Conservation (phyloP, 2,329 filamentous ascomycete species). For the Fusarium sp. region DNA sequence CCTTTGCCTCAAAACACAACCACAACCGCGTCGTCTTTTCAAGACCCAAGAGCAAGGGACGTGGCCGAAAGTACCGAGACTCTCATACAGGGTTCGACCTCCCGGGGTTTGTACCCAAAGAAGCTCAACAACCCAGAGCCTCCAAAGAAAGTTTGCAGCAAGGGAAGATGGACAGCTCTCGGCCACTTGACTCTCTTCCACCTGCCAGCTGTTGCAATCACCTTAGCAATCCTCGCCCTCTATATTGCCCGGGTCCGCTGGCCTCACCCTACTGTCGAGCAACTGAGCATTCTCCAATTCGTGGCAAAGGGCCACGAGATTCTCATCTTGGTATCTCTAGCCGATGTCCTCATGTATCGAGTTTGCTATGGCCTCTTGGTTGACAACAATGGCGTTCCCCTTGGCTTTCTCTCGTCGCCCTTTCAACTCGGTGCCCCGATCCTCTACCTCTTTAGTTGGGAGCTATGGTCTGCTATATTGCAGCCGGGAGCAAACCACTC, state of each 20-base stretch:
- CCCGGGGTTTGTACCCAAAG: background rate
- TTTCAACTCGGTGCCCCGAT: background rate
- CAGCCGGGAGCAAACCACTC: background rate
- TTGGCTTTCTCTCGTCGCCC: background rate
- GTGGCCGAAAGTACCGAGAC: background rate
- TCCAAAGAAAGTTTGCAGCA: background rate
- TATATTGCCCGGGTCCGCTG: background rate
- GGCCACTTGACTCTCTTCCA: background rate
- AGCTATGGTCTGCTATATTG: background rate
- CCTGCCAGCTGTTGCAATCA: background rate
- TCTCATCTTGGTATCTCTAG: background rate
- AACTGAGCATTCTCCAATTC: constrained; percentile 1
- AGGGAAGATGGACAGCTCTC: background rate
- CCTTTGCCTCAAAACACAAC: background rate
- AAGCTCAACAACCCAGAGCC: background rate
- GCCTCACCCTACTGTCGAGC: background rate
- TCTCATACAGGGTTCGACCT: background rate
- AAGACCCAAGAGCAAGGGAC: background rate
- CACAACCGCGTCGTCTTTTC: background rate
- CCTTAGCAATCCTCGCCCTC: background rate
- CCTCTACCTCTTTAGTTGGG: background rate
- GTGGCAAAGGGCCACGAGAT: background rate
- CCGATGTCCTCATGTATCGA: background rate
- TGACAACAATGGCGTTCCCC: background rate
- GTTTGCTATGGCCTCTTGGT: background rate